Base-by-base conservation (phyloP, 805 yeast species). In the Clavispora asparagi region DNA sequence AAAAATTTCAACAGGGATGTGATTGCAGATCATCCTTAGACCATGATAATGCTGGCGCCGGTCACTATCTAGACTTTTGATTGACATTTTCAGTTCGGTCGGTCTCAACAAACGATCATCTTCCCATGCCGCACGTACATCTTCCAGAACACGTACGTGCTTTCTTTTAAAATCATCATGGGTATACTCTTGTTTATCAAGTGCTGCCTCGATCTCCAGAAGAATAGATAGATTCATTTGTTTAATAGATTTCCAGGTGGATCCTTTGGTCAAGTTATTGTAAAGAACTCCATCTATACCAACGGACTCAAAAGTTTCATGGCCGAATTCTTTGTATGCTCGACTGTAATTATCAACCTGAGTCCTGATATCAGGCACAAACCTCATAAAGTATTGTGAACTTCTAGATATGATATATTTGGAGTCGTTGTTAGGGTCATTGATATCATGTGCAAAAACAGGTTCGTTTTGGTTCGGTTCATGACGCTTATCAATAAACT, bases 401-500 rank as follows among this genome's bases (percentile, higher is more conserved):
- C 63, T 56, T 44, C 59, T 61, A 4, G 74, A 67, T 12, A 72
- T 60, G 11, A 67, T 65, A 49, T 69, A 72, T 43, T 68, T 63
- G 28, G 60, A 53, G 12, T 51, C 44, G 36, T 61, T 62, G 39
- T 60, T 55, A 6, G 72, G 64, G 39, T 66, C 68, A 48, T 71
- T 70, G 47, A 72, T 66, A 40, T 70, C 73, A 40, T 60, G 54
- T 11, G 67, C 64, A 13, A 63, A 60, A 1, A 70, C 49, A 1
- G 68, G 59, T 23, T 52, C 57, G 36, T 59, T 46, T 40, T 61
- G 65, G 26, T 64, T 63, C 13, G 64, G 61, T 1, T 64, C 62
- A 44, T 65, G 60, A 31, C 61, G 38, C 46, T 70, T 67, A 42
- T 82, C 85, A 26, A 81, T 76, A 39, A 80, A 64, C 45, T 74